These are phyloP conservation scores for Massospora cicadina DNA, from an alignment of 371 early-diverging fungal genomes.

Conservation along the genomic window DNA sequence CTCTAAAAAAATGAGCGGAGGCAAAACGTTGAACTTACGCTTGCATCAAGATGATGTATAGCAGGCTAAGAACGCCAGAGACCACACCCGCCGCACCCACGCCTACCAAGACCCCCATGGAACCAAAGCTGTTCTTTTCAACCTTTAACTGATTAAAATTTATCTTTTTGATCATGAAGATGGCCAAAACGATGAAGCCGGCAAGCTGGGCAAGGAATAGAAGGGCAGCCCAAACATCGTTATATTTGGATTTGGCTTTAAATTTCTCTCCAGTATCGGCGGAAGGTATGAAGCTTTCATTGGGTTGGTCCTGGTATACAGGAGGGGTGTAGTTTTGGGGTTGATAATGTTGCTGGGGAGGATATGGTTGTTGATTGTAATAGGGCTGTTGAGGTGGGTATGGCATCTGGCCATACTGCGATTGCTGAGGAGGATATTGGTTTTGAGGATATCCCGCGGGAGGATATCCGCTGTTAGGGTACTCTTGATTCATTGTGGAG, in stretches of 20 bases:
- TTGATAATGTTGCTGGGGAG: constrained; percentile 8
- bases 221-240: constrained; percentile 34
- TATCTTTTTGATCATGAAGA: constrained; percentile 15
- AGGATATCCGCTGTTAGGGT: too few species aligned
- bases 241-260: constrained; percentile 19
- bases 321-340: constrained; percentile 2
- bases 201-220: constrained; percentile 23
- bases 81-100: constrained; percentile 8
- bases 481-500: too few species aligned
- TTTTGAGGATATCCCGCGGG: too few species aligned
- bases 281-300: background rate
- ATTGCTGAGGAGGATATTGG: background rate
- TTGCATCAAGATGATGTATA: constrained; percentile 15
- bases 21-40: background rate
- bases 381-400: background rate
- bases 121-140: background rate
- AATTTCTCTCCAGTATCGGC: constrained; percentile 14
- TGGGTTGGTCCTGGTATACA: background rate
- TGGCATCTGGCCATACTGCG: background rate
- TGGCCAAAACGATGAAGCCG: constrained; percentile 22
- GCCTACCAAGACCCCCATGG: constrained; percentile 1
- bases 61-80: constrained; percentile 13
- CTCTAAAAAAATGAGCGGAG: constrained; percentile 7
- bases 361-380: background rate
- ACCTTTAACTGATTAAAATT: background rate